A percentile compares a stretch with the other conserved stretches of the same genome.
These are phyloP conservation scores for Nasturtium officinale DNA, from an alignment of 345 rosid species.

Conservation along the genomic window DNA sequence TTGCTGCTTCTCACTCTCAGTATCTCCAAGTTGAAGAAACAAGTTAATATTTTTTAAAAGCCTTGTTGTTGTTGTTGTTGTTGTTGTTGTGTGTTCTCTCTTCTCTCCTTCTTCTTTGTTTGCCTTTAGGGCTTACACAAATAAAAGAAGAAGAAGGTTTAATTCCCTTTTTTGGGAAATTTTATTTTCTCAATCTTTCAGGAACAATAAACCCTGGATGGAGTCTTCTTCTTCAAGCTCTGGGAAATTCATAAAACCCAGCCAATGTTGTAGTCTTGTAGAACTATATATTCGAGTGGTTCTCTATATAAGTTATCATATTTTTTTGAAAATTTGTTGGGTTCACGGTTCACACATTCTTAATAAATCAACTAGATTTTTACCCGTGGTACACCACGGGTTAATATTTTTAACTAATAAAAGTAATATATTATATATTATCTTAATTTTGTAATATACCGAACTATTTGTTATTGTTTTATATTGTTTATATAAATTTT, in stretches of 20 bases:
- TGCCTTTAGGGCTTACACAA: constrained; percentile 36
- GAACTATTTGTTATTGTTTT: no score
- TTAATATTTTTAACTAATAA: no score
- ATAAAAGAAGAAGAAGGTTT: constrained; percentile 27
- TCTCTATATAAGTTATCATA: constrained; percentile 22
- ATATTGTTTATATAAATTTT: no score
- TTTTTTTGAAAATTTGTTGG: no score
- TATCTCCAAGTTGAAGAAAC: constrained; percentile 47
- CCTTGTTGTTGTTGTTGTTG: no score
- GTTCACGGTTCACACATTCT: no score
- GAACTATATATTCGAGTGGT: constrained; percentile 28
- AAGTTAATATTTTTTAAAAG: constrained; percentile 7
- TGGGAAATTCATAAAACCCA: constrained; percentile 21
- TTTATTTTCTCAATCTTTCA: constrained; percentile 9
- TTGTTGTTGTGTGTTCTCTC: no score
- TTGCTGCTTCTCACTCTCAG: constrained; percentile 75
- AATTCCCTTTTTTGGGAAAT: constrained; percentile 19
- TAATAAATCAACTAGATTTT: no score
- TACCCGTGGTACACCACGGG: no score
- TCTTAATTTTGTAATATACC: no score
- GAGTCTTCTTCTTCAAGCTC: constrained; percentile 22
- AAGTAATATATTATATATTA: no score
- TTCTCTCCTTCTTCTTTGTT: constrained; percentile 35
- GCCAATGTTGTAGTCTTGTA: constrained; percentile 47
- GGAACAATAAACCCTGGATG: constrained; percentile 32